These are phyloP conservation scores for Dichomitus squalens DNA, from an alignment of 1,284 basidiomycete species.

Conservation along the genomic window DNA sequence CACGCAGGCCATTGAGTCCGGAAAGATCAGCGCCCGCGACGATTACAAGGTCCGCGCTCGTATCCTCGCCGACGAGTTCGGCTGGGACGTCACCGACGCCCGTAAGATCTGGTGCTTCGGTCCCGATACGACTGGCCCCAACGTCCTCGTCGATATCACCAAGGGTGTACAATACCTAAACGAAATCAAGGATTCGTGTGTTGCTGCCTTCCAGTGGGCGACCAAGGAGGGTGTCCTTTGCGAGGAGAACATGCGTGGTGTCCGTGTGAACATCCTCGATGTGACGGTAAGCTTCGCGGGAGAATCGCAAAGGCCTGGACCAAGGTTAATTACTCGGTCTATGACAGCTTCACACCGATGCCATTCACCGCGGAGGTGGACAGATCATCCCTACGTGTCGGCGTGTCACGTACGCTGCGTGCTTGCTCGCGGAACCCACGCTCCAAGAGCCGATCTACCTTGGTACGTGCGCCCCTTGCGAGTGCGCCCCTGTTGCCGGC, in stretches of 20 bases:
- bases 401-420: constrained; percentile 96
- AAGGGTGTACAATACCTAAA: constrained; percentile 98
- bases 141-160: constrained; percentile 96
- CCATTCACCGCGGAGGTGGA: constrained; percentile 99
- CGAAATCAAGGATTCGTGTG: constrained; percentile 99
- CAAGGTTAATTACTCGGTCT: constrained; percentile 5
- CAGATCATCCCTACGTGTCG: constrained; percentile 96
- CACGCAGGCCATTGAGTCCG: constrained; percentile 89
- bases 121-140: constrained; percentile 97
- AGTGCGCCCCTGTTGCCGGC: not conserved
- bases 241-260: constrained; percentile 99
- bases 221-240: constrained; percentile 96
- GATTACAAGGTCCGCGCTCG: constrained; percentile 98
- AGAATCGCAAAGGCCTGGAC: constrained; percentile 2
- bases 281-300: constrained; percentile 70
- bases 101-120: constrained; percentile 99
- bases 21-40: constrained; percentile 89
- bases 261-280: constrained; percentile 96
- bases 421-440: constrained; percentile 88
- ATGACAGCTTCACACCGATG: constrained; percentile 90
- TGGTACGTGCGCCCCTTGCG: constrained; percentile 43
- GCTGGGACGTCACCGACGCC: constrained; percentile 99
- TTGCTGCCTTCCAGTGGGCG: constrained; percentile 99
- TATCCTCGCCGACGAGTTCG: constrained; percentile 93
- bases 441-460: constrained; percentile 98